Conservation (phyloP, 306 rosid genomes). For the Inga leiocalycina region DNA sequence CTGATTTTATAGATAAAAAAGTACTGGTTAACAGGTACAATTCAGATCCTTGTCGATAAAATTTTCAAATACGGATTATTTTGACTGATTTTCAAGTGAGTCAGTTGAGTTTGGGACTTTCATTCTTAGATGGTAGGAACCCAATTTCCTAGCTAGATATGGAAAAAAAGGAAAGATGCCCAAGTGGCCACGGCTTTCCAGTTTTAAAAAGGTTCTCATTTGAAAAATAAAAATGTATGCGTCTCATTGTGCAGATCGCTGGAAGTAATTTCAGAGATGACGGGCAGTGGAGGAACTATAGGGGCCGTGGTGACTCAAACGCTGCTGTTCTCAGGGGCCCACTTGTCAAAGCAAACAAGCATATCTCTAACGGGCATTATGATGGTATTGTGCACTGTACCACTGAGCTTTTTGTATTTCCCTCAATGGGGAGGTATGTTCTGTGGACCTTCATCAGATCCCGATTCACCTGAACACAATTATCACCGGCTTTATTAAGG, state of each 20-base stretch:
- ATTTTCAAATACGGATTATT: background rate
- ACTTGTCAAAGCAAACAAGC: constrained; percentile 46
- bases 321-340: constrained; percentile 49
- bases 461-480: constrained; percentile 16
- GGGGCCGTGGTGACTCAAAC: constrained; percentile 65
- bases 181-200: no score
- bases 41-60: background rate
- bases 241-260: constrained; percentile 48
- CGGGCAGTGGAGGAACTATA: constrained; percentile 63
- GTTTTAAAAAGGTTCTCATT: background rate
- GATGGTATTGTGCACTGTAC: constrained; percentile 50
- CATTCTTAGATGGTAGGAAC: background rate
- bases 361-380: constrained; percentile 59
- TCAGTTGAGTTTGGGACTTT: background rate
- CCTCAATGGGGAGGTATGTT: constrained; percentile 61
- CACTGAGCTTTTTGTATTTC: constrained; percentile 48
- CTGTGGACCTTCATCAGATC: constrained; percentile 44
- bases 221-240: background rate
- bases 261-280: constrained; percentile 71
- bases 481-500: constrained; percentile 29
- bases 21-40: no score
- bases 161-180: background rate
- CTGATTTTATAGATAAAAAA: no score
- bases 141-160: background rate
- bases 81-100: no score